A percentile compares a stretch with the other conserved stretches of the same genome.
These are phyloP conservation scores for Cyanidiococcus yangmingshanensis DNA, from an alignment of 23 red algal species.

Conservation along the genomic window DNA sequence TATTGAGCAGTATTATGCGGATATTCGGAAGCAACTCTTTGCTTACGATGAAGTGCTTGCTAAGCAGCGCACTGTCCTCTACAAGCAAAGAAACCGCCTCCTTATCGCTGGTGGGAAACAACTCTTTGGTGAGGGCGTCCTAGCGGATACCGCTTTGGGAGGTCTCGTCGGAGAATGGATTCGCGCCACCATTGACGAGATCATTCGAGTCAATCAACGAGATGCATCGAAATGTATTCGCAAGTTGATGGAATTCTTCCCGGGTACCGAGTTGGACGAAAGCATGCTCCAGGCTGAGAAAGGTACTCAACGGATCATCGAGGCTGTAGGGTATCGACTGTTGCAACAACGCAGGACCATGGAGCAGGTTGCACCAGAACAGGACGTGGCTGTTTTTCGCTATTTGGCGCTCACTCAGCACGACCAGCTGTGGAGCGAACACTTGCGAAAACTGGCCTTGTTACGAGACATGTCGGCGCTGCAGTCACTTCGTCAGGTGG, in stretches of 20 bases:
- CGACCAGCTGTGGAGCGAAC: constrained; percentile 76
- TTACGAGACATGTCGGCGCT: constrained; percentile 68
- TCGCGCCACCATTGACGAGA: neutral
- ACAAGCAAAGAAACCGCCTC: constrained; percentile 33
- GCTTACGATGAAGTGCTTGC: constrained; percentile 75
- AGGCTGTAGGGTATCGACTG: constrained; percentile 24
- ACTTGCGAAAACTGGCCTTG: constrained; percentile 71
- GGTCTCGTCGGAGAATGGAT: neutral
- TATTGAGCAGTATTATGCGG: constrained; percentile 79
- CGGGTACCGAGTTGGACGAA: constrained; percentile 17
- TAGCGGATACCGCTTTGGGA: neutral
- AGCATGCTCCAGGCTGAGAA: constrained; percentile 2
- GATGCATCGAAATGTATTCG: neutral
- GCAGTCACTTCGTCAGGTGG: constrained; percentile 43
- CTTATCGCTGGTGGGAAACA: constrained; percentile 2
- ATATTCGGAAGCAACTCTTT: constrained; percentile 71
- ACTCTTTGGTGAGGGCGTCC: neutral
- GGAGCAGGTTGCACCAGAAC: neutral
- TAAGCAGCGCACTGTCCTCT: constrained; percentile 59
- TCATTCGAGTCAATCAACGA: neutral
- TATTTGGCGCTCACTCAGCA: constrained; percentile 66
- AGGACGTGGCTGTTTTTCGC: constrained; percentile 16
- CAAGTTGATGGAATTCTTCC: constrained; percentile 64
- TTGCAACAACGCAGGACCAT: neutral
- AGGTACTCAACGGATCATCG: constrained; percentile 2